Evolutionary conservation across 2,329 filamentous ascomycete species (phyloP), one percentile per base, ranked within the genome.

Genomic region (Colletotrichum paranaense): DNA sequence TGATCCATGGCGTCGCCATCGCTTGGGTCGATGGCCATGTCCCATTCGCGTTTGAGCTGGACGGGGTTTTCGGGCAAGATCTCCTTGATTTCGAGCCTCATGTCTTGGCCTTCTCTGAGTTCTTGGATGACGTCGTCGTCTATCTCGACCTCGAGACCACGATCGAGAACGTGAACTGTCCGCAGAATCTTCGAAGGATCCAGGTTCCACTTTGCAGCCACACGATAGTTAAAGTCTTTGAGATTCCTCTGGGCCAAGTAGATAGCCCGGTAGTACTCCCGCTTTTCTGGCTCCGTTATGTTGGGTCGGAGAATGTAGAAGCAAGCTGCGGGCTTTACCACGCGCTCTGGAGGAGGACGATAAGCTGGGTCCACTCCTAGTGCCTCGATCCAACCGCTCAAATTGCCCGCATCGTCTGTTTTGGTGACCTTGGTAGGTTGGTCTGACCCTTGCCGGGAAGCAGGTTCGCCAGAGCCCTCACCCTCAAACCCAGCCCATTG

Each of bases 81-180:
- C 76, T 89, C 86, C 22, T 81, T 80, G 55, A 94, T 86, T 77
- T 97, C 92, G 70, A 94, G 88, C 72, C 92, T 90, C 93, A 98
- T 97, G 79, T 98, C 96, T 82, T 98, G 95, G 38, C 95, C 95
- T 84, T 99, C 97, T 1, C 91, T 90, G 65, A 98, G 86, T 81
- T 96, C 93, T 57, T 90, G 89, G 38, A 98, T 90, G 60, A 97
- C 92, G 75, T 98, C 95, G 79, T 98, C 95, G 78, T 98, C 97
- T 77, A 98, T 89, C 79, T 97, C 91, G 68, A 98, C 91, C 78
- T 95, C 91, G 1, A 98, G 84, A 0, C 95, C 95, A 75, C 92
- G 91, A 16, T 91, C 87, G 55, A 94, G 92, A 66, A 95, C 86
- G 70, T 91, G 94, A 5, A 97, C 86, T 1, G 92, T 92, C 46